Conservation (phyloP, 2,329 filamentous ascomycete genomes). For the Lecanicillium sp. region DNA sequence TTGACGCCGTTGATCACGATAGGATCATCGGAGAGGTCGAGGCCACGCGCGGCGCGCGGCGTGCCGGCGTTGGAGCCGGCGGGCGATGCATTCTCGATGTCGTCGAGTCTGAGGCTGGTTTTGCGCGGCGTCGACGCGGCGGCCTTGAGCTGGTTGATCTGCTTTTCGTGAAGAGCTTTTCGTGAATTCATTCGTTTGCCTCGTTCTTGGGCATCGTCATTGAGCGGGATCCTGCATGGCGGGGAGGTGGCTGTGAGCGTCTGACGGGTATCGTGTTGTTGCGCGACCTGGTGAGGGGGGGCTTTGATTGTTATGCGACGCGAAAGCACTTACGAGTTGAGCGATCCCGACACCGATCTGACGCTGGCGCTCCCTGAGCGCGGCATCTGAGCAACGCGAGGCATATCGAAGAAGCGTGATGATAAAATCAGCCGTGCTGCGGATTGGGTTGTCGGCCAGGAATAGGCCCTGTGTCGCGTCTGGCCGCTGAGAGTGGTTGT, state of each 20-base stretch:
- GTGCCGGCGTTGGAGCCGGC: constrained; percentile 49
- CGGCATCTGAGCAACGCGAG: constrained; percentile 51
- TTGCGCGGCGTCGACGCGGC: constrained; percentile 63
- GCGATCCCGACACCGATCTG: constrained; percentile 42
- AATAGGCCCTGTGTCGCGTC: constrained; percentile 10
- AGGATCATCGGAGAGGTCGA: constrained; percentile 49
- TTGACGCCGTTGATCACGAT: constrained; percentile 65
- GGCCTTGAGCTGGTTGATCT: constrained; percentile 82
- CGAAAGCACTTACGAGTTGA: constrained; percentile 12
- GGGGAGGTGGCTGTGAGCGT: neutral
- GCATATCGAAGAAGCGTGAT: constrained; percentile 36
- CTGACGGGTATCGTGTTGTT: neutral
- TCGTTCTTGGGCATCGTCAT: constrained; percentile 92
- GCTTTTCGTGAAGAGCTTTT: constrained; percentile 80
- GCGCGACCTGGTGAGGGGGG: constrained; percentile 16
- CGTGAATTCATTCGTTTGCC: constrained; percentile 80
- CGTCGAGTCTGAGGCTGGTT: constrained; percentile 51
- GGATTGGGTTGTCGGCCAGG: neutral
- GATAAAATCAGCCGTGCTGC: neutral
- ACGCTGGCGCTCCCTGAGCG: constrained; percentile 40
- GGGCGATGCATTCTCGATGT: constrained; percentile 51
- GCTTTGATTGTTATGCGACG: constrained; percentile 16
- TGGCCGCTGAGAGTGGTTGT: constrained; percentile 2
- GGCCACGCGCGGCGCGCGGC: constrained; percentile 33
- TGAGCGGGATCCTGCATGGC: constrained; percentile 72